Base-by-base conservation (phyloP, 2,329 filamentous ascomycete species). In the Pezicula neosporulosa region DNA sequence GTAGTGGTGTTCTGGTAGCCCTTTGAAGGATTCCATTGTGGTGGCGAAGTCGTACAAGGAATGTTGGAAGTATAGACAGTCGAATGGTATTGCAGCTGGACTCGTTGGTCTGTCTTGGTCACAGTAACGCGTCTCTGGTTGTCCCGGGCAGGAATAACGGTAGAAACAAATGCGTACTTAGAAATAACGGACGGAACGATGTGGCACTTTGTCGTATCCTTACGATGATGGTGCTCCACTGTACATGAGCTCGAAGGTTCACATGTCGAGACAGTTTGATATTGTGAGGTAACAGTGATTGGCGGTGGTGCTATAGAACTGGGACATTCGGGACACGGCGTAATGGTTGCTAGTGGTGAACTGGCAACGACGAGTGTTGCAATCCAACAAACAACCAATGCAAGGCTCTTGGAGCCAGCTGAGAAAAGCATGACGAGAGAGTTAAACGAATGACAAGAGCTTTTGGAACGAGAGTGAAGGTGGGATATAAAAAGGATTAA, bases 231-330 rank as follows among this genome's bases (percentile, higher is more conserved):
- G 5, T 9, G 27, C 21, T 21, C 44, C 13, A 18, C 30, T 8
- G 28, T 37, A 18, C 44, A 47, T 18, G 18, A 3, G 19, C 37
- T 18, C 13, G 30, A 37, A 18, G 54, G 54, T n/a, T 9, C 43
- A 38, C 47, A 53, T 15, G 54, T 49, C 28, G 51, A 53, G 5
- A 56, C 51, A n/a, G 54, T 24, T 33, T 56, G 54, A 16, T 56
- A 56, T 39, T 56, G 54, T 6, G 37, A n/a, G 3, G 50, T 56
- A 42, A 56, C 37, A 15, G 51, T 53, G 35, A 56, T 49, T 18
- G 38, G 36, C 2, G 50, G 30, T 6, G 54, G 51, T 13, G 27
- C 39, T 8, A 44, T 18, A 10, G 16, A 18, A 2, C n/a, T 13
- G 18, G 50, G 54, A 38, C 54, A 56, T n/a, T 39, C 44, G 13